Base-by-base conservation (phyloP, 1,284 basidiomycete genomes). In the Apiotrichum veenhuisii region DNA sequence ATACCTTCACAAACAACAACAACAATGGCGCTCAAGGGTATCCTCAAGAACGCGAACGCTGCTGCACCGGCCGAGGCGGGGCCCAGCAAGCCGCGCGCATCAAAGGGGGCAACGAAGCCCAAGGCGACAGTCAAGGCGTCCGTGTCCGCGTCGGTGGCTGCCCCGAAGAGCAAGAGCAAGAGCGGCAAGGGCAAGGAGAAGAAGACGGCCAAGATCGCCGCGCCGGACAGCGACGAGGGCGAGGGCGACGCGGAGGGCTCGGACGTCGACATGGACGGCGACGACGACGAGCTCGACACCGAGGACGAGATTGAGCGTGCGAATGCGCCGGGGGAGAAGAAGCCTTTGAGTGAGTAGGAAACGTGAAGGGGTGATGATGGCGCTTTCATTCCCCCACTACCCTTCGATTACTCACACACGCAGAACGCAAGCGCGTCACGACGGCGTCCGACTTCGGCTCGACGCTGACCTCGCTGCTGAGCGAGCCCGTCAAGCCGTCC, bases 391-490 rank as follows among this genome's bases (percentile, higher is more conserved):
- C 10, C 7, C 4, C 20, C 5, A 17, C 18, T 18, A 20, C 7
- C 33, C 12, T 22, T 10, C 27, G 27, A 52, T 52, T 23, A 54
- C 59, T n/a, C 7, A 3, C 59, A 73, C 33, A 3, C 30, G 7
- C 61, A 76, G 74, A 77, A 57, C 63, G 73, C 51, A 77, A 77
- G 64, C 61, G 68, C 38, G 59, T 70, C 15, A 57, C 71, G 2
- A 77, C 75, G 5, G 73, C 73, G 9, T 66, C 71, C 11, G 65
- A 66, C 38, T 77, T 77, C 64, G 76, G 74, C 23, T 59, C 65
- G 8, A 75, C 75, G 5, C 67, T 77, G 5, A 69, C 75, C 3
- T 67, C 70, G 18, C 70, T 77, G 5, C 64, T 77, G n/a, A 47
- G 67, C 40, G 73, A 74, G 55, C 55, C 64, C 5, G 46, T 64